Percentiles rank a stretch among this genome's conserved stretches.
Evolutionary conservation across 805 yeast genomes (phyloP).

Genomic region (Yamadazyma takamatsuzukensis): DNA sequence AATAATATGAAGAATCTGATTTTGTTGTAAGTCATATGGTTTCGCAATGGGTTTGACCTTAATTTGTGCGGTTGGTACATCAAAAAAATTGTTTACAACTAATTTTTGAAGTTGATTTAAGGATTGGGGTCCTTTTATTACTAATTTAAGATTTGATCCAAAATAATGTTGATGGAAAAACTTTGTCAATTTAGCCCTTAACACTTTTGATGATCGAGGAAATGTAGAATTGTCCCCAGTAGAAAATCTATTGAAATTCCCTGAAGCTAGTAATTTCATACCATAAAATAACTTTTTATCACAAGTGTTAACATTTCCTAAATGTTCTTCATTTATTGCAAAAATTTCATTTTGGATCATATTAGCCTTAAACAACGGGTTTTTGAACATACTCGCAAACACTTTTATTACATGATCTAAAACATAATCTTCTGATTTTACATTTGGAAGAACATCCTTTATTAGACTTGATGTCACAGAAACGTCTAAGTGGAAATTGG

Average conservation of each 20-base stretch:
- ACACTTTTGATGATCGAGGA: constrained; percentile 25
- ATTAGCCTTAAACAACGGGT: constrained; percentile 46
- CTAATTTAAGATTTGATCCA: constrained; percentile 53
- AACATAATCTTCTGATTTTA: constrained; percentile 25
- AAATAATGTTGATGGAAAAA: constrained; percentile 42
- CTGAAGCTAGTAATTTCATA: constrained; percentile 45
- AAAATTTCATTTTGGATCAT: constrained; percentile 48
- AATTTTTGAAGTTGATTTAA: constrained; percentile 52
- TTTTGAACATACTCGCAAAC: constrained; percentile 49
- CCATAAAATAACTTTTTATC: constrained; percentile 59
- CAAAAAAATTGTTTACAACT: constrained; percentile 42
- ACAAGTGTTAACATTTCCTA: constrained; percentile 40
- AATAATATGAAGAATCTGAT: constrained; percentile 34
- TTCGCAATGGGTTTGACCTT: background rate
- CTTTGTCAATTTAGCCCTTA: constrained; percentile 31
- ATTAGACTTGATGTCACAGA: constrained; percentile 29
- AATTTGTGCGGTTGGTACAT: constrained; percentile 13
- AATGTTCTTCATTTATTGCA: constrained; percentile 67
- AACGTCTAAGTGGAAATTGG: constrained; percentile 60
- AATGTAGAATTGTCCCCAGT: constrained; percentile 63
- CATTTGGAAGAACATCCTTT: constrained; percentile 20
- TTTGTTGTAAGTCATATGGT: background rate
- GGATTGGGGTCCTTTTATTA: constrained; percentile 65
- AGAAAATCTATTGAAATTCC: constrained; percentile 51
- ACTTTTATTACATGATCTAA: constrained; percentile 45